Evolutionary conservation across 208 protist genomes (phyloP).

Genomic region (Acanthamoeba culbertsoni): DNA sequence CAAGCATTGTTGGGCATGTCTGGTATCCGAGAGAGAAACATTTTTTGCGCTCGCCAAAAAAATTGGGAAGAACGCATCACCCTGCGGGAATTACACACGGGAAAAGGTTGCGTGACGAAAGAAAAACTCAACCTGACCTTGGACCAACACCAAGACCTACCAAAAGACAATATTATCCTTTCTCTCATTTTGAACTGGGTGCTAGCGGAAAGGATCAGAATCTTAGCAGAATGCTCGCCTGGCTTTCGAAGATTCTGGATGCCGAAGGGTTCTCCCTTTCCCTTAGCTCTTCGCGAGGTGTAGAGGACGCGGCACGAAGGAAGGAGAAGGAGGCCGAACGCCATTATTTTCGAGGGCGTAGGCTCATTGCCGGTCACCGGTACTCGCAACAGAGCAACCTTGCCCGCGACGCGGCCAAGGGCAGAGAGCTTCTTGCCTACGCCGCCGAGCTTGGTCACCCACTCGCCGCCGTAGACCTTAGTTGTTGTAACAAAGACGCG

Average conservation of each 20-base stretch:
- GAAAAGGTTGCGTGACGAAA: too few relatives aligned
- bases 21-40: too few relatives aligned
- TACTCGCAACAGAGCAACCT: conserved; percentile 4
- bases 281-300: not conserved
- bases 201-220: too few relatives aligned
- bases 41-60: too few relatives aligned
- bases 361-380: conserved; percentile 12
- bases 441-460: conserved; percentile 21
- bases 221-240: not conserved
- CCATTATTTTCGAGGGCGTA: not conserved
- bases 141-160: too few relatives aligned
- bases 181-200: too few relatives aligned
- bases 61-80: too few relatives aligned
- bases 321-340: not conserved
- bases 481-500: not conserved
- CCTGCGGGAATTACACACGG: too few relatives aligned
- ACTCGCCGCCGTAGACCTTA: not conserved
- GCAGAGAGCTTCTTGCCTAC: not conserved
- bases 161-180: too few relatives aligned
- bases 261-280: not conserved
- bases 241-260: not conserved
- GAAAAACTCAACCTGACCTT: too few relatives aligned
- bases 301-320: not conserved
- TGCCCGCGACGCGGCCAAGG: not conserved
- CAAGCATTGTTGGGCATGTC: too few relatives aligned